Base-by-base conservation (phyloP, 768 basidiomycete species). In the Kwoniella sp. region DNA sequence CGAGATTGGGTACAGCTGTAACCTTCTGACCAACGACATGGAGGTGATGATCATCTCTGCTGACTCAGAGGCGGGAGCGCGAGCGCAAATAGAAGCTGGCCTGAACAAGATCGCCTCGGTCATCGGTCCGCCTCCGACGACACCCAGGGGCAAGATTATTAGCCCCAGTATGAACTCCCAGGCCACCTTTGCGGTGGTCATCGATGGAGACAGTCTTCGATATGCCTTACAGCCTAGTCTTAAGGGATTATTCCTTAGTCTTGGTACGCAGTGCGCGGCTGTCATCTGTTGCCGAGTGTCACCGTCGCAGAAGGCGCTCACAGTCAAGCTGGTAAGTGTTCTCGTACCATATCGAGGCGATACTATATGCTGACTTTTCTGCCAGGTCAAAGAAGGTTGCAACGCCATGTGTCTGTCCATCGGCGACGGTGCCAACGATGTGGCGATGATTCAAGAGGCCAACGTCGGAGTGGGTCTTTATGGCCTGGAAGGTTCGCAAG, bases 371-470 rank as follows among this genome's bases (percentile, higher is more conserved):
- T 38, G 39, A 41, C 14, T 1, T 8, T 15, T 42, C 31, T 28
- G 19, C 10, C 55, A 88, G 88, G 89, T 96, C 73, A 96, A 96
- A 66, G 90, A 96, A 62, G 93, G 93, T 9, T 83, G 86, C 40
- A 85, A 89, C 43, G 91, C 91, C 0, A 95, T 96, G 93, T 93
- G 92, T 1, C 74, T 98, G 25, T 88, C 92, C 0, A 98, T 99
- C 47, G 93, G 93, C 9, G 93, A 98, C 64, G 77, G 75, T n/a
- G 93, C 93, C 14, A 98, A 98, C 68, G 93, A 98, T 68, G 93
- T 98, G 20, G 91, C 92, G 5, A 98, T 98, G 93, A 98, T 98
- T 53, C 93, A 98, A 71, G 93, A 93, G 67, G 93, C 93, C n/a
- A 91, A 98, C 72, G 86, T 98, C 60, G 93, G 93, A 3, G 89